phyloP scores from a whole-genome alignment of 148 eudicot species.

The Suaeda aralocaspica region DNA sequence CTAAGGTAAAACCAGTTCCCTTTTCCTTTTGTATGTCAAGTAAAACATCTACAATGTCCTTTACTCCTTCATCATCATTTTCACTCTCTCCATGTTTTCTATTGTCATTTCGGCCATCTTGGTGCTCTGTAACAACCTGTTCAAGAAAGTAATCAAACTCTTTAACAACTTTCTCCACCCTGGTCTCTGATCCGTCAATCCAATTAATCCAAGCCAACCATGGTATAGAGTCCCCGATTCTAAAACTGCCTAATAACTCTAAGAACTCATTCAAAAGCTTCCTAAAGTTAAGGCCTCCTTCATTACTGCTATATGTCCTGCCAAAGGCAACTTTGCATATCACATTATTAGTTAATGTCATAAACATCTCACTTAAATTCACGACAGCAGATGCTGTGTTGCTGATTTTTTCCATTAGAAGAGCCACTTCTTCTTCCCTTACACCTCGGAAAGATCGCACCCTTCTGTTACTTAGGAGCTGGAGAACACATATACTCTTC shows the following conservation, averaged over 20 bases:
- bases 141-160: constrained; percentile 50
- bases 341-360: constrained; percentile 37
- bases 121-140: constrained; percentile 33
- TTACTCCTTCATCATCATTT: constrained; percentile 16
- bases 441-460: constrained; percentile 33
- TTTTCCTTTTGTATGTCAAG: constrained; percentile 38
- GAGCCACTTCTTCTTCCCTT: constrained; percentile 37
- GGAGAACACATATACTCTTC: constrained; percentile 38
- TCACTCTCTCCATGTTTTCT: not conserved
- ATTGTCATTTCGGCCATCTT: not conserved
- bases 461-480: constrained; percentile 40
- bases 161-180: constrained; percentile 36
- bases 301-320: constrained; percentile 41
- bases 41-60: constrained; percentile 57
- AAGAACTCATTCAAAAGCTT: constrained; percentile 29
- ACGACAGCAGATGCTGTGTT: constrained; percentile 12
- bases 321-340: constrained; percentile 57
- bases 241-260: constrained; percentile 31
- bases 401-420: constrained; percentile 32
- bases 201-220: constrained; percentile 48
- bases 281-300: constrained; percentile 24
- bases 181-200: constrained; percentile 44
- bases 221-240: constrained; percentile 37
- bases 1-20: constrained; percentile 22
- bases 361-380: constrained; percentile 40